phyloP scores from a whole-genome alignment of 2,329 filamentous ascomycete genomes.

The Fonsecaea pedrosoi region DNA sequence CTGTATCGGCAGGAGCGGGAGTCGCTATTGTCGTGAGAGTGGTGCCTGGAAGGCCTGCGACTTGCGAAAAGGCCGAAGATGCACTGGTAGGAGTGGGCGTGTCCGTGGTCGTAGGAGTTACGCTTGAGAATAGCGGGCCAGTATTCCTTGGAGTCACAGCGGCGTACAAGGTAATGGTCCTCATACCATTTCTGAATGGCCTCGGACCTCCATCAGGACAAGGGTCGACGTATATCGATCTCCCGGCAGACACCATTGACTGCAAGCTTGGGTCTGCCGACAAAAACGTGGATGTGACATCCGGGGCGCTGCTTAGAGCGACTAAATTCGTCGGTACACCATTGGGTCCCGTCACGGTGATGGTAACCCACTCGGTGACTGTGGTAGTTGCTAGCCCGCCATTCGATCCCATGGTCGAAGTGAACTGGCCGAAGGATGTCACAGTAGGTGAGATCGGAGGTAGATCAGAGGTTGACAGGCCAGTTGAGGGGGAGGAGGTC shows the following conservation, averaged over 20 bases:
- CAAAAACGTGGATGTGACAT: neutral
- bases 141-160: constrained; percentile 23
- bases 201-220: neutral
- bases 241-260: neutral
- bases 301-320: neutral
- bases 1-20: neutral
- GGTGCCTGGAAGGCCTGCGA: neutral
- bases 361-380: constrained; percentile 29
- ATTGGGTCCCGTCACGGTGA: constrained; percentile 21
- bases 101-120: neutral
- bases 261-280: neutral
- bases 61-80: neutral
- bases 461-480: neutral
- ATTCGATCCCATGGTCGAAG: neutral
- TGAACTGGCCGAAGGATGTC: neutral
- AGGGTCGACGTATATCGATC: neutral
- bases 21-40: constrained; percentile 21
- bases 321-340: neutral
- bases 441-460: neutral
- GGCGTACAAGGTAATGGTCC: constrained; percentile 18
- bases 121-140: neutral
- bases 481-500: neutral
- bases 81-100: neutral
- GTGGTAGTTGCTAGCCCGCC: constrained; percentile 18
- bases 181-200: constrained; percentile 12